Base-by-base conservation (phyloP, 2,329 filamentous ascomycete species). In the Mycosphaerelloides madeirae region DNA sequence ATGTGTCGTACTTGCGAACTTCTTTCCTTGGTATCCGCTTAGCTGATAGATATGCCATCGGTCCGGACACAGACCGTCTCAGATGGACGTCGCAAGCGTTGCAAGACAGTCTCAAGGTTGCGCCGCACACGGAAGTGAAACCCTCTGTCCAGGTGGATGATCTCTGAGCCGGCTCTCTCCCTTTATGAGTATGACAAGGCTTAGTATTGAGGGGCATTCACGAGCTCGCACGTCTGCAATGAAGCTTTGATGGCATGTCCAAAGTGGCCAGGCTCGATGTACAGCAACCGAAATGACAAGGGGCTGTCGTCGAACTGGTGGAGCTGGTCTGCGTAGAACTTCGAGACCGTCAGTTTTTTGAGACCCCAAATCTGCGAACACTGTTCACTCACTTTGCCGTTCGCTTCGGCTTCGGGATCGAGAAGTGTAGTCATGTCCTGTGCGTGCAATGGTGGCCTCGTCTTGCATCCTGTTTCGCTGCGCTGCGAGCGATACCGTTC, bases 41-140 rank as follows among this genome's bases (percentile, higher is more conserved):
- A 39, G 28, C 43, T 36, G 20, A 47, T 47, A 22, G 39, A 43
- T 3, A 47, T 29, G n/a, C 38, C 20, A 22, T 47, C 44, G 18
- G 43, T 56, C 28, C 54, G 37, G 3, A 47, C n/a, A 15, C n/a
- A 33, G 7, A 33, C n/a, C 7, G 16, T 14, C 6, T 33, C 31
- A 15, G 31, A 33, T 7, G 31, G 7, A 33, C 31, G 7, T 8
- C 31, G 31, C 6, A 33, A 8, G n/a, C 31, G 7, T 33, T 33
- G 31, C n/a, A 33, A 33, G 6, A 15, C 31, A 15, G n/a, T 15
- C 16, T 33, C 31, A 8, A 33, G 31, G 16, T 33, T 33, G 31
- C 31, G 31, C 31, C 31, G 31, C 31, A 33, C 31, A 14, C 7
- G n/a, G 31, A 33, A 33, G 31, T 15, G 31, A 15, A 33, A 33